Percentiles rank a stretch among this genome's conserved stretches.
These are phyloP conservation scores for Akanthomyces lecanii DNA, from an alignment of 2,329 filamentous ascomycete species.

Conservation along the genomic window DNA sequence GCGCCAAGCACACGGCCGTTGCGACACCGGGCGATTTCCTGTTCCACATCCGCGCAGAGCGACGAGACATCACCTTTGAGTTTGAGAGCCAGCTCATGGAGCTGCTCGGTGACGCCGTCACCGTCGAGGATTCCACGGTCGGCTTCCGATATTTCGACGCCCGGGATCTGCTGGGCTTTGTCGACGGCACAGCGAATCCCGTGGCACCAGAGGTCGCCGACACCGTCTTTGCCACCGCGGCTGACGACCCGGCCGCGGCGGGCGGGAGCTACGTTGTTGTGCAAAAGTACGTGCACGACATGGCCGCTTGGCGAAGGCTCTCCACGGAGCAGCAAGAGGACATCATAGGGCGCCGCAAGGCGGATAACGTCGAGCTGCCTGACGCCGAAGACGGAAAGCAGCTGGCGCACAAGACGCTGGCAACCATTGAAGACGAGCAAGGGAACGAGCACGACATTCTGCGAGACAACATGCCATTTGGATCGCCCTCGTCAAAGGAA, in stretches of 20 bases:
- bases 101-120: slow-evolving; percentile 42
- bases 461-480: slow-evolving; percentile 59
- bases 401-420: slow-evolving; percentile 51
- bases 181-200: slow-evolving; percentile 58
- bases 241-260: slow-evolving; percentile 33
- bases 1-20: slow-evolving; percentile 45
- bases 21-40: slow-evolving; percentile 54
- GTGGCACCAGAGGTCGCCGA: slow-evolving; percentile 40
- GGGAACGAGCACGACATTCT: slow-evolving; percentile 51
- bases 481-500: slow-evolving; percentile 45
- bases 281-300: slow-evolving; percentile 55
- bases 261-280: slow-evolving; percentile 57
- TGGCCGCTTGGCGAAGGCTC: slow-evolving; percentile 43
- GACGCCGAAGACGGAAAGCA: slow-evolving; percentile 44
- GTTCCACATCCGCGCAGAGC: slow-evolving; percentile 55
- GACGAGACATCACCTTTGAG: slow-evolving; percentile 54
- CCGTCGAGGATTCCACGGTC: slow-evolving; percentile 47
- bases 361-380: slow-evolving; percentile 54
- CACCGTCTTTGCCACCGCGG: slow-evolving; percentile 40
- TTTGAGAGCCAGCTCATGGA: slow-evolving; percentile 53
- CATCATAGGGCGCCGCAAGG: slow-evolving; percentile 54
- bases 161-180: slow-evolving; percentile 55
- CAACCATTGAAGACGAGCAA: slow-evolving; percentile 47
- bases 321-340: slow-evolving; percentile 49
- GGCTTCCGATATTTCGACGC: slow-evolving; percentile 59